Conservation (phyloP, 2,329 filamentous ascomycete genomes). For the Fusarium dlaminii region DNA sequence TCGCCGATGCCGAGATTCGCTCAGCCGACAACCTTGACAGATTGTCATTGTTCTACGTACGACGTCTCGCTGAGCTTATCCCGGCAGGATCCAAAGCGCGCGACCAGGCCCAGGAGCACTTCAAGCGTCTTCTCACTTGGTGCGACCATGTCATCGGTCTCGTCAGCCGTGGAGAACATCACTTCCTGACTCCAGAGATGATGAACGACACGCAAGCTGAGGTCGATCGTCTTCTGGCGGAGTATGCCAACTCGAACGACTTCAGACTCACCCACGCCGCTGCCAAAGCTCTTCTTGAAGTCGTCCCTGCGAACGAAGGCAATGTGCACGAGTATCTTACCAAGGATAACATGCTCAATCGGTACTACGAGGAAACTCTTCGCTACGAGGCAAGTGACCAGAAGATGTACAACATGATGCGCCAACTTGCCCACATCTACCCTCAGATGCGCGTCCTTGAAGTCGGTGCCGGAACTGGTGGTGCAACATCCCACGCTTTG, state of each 20-base stretch:
- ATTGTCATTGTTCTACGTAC: not conserved
- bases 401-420: not conserved
- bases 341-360: constrained; percentile 43
- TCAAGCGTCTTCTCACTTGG: not conserved
- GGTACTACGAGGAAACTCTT: constrained; percentile 43
- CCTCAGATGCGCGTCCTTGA: constrained; percentile 2
- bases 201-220: constrained; percentile 1
- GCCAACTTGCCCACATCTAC: not conserved
- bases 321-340: constrained; percentile 1
- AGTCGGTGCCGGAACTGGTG: constrained; percentile 9
- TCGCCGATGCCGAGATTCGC: constrained; percentile 1
- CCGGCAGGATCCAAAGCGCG: not conserved
- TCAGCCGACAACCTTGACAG: constrained; percentile 2
- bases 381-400: not conserved
- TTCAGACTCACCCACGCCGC: not conserved
- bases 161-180: not conserved
- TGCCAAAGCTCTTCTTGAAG: not conserved
- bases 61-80: not conserved
- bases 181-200: not conserved
- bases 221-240: not conserved
- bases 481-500: not conserved
- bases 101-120: not conserved
- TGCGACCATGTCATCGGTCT: not conserved
- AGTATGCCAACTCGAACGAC: constrained; percentile 4
- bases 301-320: not conserved